These are phyloP conservation scores for Epichloe gansuensis DNA, from an alignment of 2,329 filamentous ascomycete species.

Conservation along the genomic window DNA sequence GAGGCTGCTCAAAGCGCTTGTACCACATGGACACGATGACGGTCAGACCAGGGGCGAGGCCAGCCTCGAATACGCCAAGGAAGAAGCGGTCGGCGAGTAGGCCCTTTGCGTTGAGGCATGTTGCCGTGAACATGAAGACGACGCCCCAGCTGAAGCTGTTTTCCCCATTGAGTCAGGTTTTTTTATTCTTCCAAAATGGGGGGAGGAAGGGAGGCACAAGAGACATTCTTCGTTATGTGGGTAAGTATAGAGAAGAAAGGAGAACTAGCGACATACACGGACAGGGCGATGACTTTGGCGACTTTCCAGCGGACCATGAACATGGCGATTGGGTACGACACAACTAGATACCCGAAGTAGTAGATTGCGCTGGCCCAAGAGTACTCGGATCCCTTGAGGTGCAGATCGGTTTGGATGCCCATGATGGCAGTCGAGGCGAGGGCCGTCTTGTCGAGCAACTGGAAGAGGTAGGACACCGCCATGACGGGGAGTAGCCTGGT, in stretches of 20 bases:
- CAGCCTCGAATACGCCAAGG: conserved; percentile 19
- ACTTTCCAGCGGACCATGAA: conserved; percentile 16
- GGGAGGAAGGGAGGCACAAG: not conserved
- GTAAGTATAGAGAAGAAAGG: not conserved
- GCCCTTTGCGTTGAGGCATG: conserved; percentile 17
- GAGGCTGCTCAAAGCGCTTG: conserved; percentile 16
- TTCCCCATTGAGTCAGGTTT: not conserved
- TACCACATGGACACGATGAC: conserved; percentile 23
- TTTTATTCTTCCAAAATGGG: not conserved
- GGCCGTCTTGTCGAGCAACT: conserved; percentile 48
- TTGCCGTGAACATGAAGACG: conserved; percentile 31
- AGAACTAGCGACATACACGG: conserved; percentile 7
- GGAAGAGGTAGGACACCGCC: conserved; percentile 42
- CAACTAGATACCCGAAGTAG: conserved; percentile 36
- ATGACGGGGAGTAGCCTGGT: conserved; percentile 37
- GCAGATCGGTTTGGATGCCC: conserved; percentile 32
- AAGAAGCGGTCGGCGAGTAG: conserved; percentile 21
- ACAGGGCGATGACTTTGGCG: conserved; percentile 14
- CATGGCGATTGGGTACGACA: conserved; percentile 14
- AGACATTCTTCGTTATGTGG: not conserved
- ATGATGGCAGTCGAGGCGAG: conserved; percentile 39
- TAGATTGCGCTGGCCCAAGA: conserved; percentile 38
- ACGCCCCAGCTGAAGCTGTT: conserved; percentile 19
- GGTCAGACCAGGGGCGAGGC: conserved; percentile 17
- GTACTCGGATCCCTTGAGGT: conserved; percentile 35